Evolutionary conservation across 768 basidiomycete species (phyloP).

Genomic region (Lactifluus subvellereus): DNA sequence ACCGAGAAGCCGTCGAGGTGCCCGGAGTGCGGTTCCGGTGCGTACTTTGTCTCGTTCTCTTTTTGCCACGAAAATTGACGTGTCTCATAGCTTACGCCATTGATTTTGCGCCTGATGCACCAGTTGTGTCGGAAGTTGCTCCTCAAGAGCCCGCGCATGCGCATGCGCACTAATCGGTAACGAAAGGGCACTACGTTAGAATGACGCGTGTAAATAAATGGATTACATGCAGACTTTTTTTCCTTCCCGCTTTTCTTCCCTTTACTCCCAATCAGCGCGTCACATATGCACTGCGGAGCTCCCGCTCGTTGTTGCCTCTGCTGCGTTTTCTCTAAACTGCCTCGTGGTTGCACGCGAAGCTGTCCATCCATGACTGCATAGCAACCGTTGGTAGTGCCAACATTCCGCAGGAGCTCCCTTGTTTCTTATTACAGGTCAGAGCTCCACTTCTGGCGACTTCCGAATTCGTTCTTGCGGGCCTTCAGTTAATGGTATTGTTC

Average conservation of each 20-base stretch:
- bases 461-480: not conserved
- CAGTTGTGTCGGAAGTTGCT: constrained; percentile 19
- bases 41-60: constrained; percentile 27
- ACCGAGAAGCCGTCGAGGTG: constrained; percentile 72
- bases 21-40: constrained; percentile 91
- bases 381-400: not conserved
- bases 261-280: not conserved
- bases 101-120: constrained; percentile 33
- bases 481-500: not conserved
- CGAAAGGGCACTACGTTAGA: constrained; percentile 7
- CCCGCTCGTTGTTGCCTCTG: not conserved
- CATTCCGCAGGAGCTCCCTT: not conserved
- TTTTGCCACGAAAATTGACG: constrained; percentile 1
- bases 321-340: not conserved
- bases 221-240: constrained; percentile 1
- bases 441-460: not conserved
- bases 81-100: constrained; percentile 57
- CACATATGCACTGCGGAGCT: not conserved
- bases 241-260: not conserved
- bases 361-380: no score
- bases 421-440: not conserved
- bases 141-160: constrained; percentile 21
- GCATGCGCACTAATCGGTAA: constrained; percentile 9
- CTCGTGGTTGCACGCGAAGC: not conserved
- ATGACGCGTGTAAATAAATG: constrained; percentile 12